A percentile compares a stretch with the other conserved stretches of the same genome.
These are phyloP conservation scores for Mycena epipterygia DNA, from an alignment of 768 basidiomycete genomes.

Conservation along the genomic window DNA sequence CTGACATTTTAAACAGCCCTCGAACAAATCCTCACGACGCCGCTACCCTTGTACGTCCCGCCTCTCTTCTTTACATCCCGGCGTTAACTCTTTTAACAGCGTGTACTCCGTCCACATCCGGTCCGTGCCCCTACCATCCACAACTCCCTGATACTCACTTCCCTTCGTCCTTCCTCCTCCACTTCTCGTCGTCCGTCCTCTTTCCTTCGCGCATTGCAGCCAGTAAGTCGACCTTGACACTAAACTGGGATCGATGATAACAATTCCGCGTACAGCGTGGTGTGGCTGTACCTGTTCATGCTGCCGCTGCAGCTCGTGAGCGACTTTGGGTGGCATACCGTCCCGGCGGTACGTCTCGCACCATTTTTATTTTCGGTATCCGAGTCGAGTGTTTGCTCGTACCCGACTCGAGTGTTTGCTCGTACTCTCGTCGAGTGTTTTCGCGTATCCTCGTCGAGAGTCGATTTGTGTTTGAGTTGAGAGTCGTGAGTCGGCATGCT, in stretches of 20 bases:
- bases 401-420: too few species aligned
- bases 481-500: not conserved
- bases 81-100: constrained; percentile 49
- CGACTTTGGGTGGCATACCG: constrained; percentile 73
- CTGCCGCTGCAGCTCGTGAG: constrained; percentile 81
- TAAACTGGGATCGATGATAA: not conserved
- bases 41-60: constrained; percentile 71
- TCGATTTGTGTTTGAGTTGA: too few species aligned
- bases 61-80: not conserved
- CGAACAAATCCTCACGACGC: constrained; percentile 74
- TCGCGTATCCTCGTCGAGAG: too few species aligned
- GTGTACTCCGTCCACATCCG: constrained; percentile 76
- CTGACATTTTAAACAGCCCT: constrained; percentile 52
- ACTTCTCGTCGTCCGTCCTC: not conserved
- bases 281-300: constrained; percentile 82
- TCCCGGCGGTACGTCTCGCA: constrained; percentile 65
- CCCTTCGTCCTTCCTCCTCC: not conserved
- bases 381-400: too few species aligned
- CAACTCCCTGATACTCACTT: not conserved
- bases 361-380: not conserved
- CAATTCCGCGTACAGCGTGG: constrained; percentile 55
- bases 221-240: constrained; percentile 44
- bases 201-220: constrained; percentile 30
- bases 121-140: too few species aligned
- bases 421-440: not conserved